A percentile compares a stretch with the other conserved stretches of the same genome.
phyloP scores from a whole-genome alignment of 768 basidiomycete species.

The Boletales sp. region DNA sequence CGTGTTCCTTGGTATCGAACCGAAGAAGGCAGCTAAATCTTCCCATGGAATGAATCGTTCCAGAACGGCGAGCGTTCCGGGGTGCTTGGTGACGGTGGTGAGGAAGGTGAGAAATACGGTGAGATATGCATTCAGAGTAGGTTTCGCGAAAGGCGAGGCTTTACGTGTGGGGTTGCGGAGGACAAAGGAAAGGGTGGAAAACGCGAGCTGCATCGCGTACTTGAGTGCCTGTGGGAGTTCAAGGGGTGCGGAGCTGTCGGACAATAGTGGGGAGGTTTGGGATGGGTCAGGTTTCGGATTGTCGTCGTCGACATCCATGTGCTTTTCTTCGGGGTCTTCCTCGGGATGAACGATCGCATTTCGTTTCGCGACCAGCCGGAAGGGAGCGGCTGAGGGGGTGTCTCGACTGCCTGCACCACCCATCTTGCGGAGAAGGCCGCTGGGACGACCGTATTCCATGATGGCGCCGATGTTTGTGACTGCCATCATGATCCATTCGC shows the following conservation, averaged over 20 bases:
- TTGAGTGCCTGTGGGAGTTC: slow-evolving; percentile 67
- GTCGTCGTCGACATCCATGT: slow-evolving; percentile 66
- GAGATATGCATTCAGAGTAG: slow-evolving; percentile 81
- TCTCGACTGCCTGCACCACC: slow-evolving; percentile 46
- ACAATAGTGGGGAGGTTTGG: slow-evolving; percentile 27
- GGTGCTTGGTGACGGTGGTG: slow-evolving; percentile 66
- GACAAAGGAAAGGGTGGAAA: slow-evolving; percentile 69
- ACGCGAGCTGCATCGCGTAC: slow-evolving; percentile 75
- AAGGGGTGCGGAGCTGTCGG: slow-evolving; percentile 30
- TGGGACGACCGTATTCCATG: slow-evolving; percentile 82
- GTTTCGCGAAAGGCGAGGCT: slow-evolving; percentile 50
- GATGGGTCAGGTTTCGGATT: slow-evolving; percentile 15
- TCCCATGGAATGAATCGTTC: slow-evolving; percentile 86
- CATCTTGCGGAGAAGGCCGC: slow-evolving; percentile 63
- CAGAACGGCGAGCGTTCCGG: slow-evolving; percentile 55
- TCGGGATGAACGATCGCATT: slow-evolving; percentile 28
- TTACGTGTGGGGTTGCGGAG: slow-evolving; percentile 63
- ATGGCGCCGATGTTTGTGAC: slow-evolving; percentile 76
- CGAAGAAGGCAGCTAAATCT: slow-evolving; percentile 63
- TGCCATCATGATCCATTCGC: slow-evolving; percentile 98
- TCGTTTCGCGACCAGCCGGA: slow-evolving; percentile 54
- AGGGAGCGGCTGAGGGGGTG: slow-evolving; percentile 29
- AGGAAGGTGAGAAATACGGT: slow-evolving; percentile 87
- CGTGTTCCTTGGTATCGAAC: slow-evolving; percentile 51
- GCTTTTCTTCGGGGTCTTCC: slow-evolving; percentile 43